Evolutionary conservation across 2,329 filamentous ascomycete genomes (phyloP), one percentile per base, ranked within the genome.

Genomic region (Colletotrichum paranaense): DNA sequence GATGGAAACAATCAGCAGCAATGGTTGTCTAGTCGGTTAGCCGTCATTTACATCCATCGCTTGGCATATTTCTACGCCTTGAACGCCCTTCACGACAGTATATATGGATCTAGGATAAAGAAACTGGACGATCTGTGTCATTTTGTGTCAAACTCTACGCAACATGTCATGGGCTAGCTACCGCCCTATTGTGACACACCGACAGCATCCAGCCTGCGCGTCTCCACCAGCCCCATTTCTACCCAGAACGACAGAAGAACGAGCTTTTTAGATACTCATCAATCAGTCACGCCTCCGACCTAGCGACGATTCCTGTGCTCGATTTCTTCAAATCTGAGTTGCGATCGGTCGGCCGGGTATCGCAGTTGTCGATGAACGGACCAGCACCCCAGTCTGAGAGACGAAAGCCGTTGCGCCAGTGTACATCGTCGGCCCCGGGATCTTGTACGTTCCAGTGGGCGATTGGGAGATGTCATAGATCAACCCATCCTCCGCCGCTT

Each of bases 401-500:
- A 67, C 74, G 30, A 58, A 58, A 3, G 58, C 58, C 28, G 46
- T 62, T n/a, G 71, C 71, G 8, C 70, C 62, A 22, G 32, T 30
- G 28, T 63, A 62, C 4, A 72, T 28, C 42, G 71, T 75, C 38
- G 76, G 77, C 7, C 76, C 77, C 2, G 77, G 76, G 9, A 78
- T 76, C 63, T 52, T 38, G 58, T 78, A 78, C 57, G 68, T 62
- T 49, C 72, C 65, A n/a, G 70, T 62, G 59, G 76, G 68, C 30
- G 72, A 74, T 59, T 72, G 67, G 24, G 76, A 87, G 73, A 86
- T 81, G 70, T 82, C 79, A 60, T 82, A 75, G 24, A 79, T 62
- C 75, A 87, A 84, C 30, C 87, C 87, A 6, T 67, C 57, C 26
- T 67, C 68, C 11, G 38, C 67, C 4, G 46, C n/a, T 56, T 78